Evolutionary conservation across 176 grass and related monocot genomes (phyloP), one percentile per base, ranked within the genome.

Genomic region (Oryza meyeriana): DNA sequence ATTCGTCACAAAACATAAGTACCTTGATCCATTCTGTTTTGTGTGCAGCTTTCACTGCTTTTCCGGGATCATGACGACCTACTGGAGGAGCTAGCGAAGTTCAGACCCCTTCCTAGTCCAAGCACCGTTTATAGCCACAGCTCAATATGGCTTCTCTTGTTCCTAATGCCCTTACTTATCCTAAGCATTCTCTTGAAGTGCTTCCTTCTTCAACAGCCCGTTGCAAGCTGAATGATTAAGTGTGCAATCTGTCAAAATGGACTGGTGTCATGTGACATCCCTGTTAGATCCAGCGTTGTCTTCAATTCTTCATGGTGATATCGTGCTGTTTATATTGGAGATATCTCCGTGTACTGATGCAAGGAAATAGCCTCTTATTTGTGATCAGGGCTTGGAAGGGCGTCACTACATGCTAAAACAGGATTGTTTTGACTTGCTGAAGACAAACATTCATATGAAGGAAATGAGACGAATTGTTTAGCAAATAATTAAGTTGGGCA

Each of bases 1-100:
- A 57, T 10, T 59, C 75, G 61, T 34, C 4, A 33, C 33, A 79
- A 75, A 75, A 66, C 47, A 45, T 45, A 44, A 67, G 35, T 76
- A 61, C 42, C 71, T 77, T 71, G 27, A 26, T 61, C 69, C 22
- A 65, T 77, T 39, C 58, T 61, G 24, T 66, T 79, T 4, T 1
- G 75, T 75, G 64, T 74, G 76, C 79, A 90, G 90, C 74, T 93
- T 77, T 87, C 79, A 10, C 52, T 84, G 74, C 65, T 87, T 64
- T 80, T 93, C 66, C 79, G 13, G 87, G 47, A 87, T 44, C 90
- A 92, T 11, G 80, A 84, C 39, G 87, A 92, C 80, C 85, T 90
- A 29, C 83, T 85, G 36, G 69, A 69, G 34, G 87, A 89, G 62
- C 52, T 92, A 74, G 80, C 80, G 2, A 92, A 86, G 69, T 92